Evolutionary conservation across 495 filamentous ascomycete species (phyloP).

Genomic region (Neurospora tetrasperma): DNA sequence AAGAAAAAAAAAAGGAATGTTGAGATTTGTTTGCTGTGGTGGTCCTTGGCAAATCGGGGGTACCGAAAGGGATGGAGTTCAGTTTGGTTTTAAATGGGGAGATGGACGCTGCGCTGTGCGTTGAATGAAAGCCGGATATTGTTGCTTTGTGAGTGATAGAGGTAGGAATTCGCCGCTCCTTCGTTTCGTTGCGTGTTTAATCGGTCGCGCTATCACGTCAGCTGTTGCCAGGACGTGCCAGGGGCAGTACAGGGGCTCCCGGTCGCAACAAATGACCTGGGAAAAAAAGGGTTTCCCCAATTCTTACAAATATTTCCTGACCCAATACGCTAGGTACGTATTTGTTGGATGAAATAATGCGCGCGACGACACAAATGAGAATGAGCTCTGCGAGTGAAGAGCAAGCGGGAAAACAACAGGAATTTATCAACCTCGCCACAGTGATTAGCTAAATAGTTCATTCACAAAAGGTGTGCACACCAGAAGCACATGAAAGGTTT

Average conservation of each 20-base stretch:
- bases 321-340: too few species aligned
- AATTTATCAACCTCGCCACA: neutral
- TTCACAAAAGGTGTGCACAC: neutral
- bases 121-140: neutral
- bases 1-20: neutral
- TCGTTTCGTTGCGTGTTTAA: neutral
- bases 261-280: neutral
- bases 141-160: neutral
- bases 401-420: neutral
- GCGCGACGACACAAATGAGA: neutral
- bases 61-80: neutral
- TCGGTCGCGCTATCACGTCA: neutral
- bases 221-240: neutral
- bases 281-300: neutral
- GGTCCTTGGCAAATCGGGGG: neutral
- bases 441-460: too few species aligned
- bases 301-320: neutral
- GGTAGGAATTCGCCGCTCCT: neutral
- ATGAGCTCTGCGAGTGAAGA: neutral
- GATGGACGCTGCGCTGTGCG: neutral
- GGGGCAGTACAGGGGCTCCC: neutral
- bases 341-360: neutral
- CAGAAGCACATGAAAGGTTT: neutral
- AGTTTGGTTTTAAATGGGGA: neutral
- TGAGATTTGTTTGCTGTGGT: neutral